phyloP scores from a whole-genome alignment of 1,139 yeast genomes.

The Geotrichum phurueaensis region DNA sequence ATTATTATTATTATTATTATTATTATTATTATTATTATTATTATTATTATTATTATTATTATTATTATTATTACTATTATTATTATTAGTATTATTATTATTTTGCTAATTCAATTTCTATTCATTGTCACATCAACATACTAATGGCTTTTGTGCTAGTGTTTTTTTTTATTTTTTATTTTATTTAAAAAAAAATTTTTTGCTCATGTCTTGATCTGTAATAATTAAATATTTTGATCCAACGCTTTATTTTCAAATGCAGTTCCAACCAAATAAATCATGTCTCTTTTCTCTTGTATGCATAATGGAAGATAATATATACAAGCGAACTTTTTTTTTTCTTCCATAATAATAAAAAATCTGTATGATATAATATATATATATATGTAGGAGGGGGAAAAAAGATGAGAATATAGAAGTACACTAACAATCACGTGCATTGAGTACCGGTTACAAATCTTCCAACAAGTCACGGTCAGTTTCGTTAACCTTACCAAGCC shows the following conservation, averaged over 20 bases:
- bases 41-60: too few relatives aligned
- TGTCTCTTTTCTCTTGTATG: not conserved
- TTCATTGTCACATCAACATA: constrained; percentile 2
- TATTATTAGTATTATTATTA: not conserved
- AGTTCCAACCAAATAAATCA: not conserved
- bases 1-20: too few relatives aligned
- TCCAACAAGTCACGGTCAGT: constrained; percentile 38
- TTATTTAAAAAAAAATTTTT: too few relatives aligned
- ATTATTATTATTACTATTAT: constrained; percentile 8
- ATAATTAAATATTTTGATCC: not conserved
- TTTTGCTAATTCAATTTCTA: constrained; percentile 9
- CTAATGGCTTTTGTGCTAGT: not conserved
- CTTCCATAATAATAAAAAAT: not conserved
- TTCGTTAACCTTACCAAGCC: constrained; percentile 30
- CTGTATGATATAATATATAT: not conserved
- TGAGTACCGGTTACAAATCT: constrained; percentile 16
- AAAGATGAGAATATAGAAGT: constrained; percentile 8
- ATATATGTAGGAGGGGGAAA: not conserved
- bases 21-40: too few relatives aligned
- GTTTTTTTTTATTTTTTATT: not conserved
- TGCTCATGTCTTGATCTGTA: not conserved
- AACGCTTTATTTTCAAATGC: too few relatives aligned
- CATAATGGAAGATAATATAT: not conserved
- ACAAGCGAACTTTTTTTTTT: not conserved
- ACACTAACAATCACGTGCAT: not conserved